phyloP scores from a whole-genome alignment of 805 yeast genomes.

The Zygosaccharomyces rouxii region DNA sequence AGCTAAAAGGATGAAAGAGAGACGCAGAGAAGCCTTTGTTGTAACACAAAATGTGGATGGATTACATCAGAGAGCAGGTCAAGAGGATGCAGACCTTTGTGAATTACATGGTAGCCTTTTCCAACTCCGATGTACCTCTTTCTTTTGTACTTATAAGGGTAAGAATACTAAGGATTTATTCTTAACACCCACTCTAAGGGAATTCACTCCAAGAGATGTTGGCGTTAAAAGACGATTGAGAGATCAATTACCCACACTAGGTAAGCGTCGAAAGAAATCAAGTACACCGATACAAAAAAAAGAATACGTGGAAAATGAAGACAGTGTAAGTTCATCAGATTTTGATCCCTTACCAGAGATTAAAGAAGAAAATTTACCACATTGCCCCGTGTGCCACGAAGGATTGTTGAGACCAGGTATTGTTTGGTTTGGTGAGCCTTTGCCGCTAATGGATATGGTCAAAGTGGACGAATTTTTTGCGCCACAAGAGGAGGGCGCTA shows the following conservation, averaged over 20 bases:
- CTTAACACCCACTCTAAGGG: constrained; percentile 48
- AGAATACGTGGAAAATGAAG: constrained; percentile 5
- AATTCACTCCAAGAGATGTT: constrained; percentile 24
- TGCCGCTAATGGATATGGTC: constrained; percentile 60
- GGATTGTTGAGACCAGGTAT: constrained; percentile 81
- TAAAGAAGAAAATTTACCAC: constrained; percentile 54
- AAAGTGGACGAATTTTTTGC: constrained; percentile 64
- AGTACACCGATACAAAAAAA: not conserved
- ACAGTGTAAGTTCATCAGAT: constrained; percentile 38
- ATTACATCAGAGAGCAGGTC: constrained; percentile 61
- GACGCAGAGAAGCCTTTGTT: constrained; percentile 47
- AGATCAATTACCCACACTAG: constrained; percentile 11
- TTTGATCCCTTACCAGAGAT: constrained; percentile 47
- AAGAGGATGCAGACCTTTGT: constrained; percentile 46
- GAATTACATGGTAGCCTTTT: constrained; percentile 81
- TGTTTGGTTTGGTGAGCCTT: constrained; percentile 91
- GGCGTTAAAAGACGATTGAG: constrained; percentile 7
- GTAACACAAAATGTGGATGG: constrained; percentile 86
- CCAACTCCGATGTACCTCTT: constrained; percentile 67
- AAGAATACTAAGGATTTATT: constrained; percentile 53
- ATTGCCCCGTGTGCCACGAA: constrained; percentile 68
- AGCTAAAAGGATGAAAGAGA: constrained; percentile 39
- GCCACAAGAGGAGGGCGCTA: constrained; percentile 11
- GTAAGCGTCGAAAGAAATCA: constrained; percentile 9
- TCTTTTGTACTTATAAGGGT: constrained; percentile 61